phyloP scores from a whole-genome alignment of 371 early-diverging fungal genomes.

The Syncephalastrum sp. region DNA sequence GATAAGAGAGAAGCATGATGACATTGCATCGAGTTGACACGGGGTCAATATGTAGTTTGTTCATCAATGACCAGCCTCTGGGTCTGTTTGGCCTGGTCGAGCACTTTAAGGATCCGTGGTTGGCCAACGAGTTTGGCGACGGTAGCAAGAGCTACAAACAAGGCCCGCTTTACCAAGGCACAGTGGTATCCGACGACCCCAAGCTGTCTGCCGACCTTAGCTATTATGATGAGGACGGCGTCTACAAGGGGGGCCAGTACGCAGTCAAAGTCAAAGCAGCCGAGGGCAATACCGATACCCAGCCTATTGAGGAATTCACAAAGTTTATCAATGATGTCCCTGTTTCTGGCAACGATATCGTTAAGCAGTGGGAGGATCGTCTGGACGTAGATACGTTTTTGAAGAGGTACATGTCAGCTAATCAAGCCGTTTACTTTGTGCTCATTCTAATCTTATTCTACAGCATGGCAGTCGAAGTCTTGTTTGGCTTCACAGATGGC shows the following conservation, averaged over 20 bases:
- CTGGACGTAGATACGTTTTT: slow-evolving; percentile 18
- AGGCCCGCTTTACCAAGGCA: slow-evolving; percentile 22
- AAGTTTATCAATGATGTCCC: slow-evolving; percentile 21
- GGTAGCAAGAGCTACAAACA: slow-evolving; percentile 6
- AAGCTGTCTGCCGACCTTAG: slow-evolving; percentile 11
- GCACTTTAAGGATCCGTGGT: slow-evolving; percentile 18
- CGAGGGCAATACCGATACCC: neutral
- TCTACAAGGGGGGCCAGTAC: slow-evolving; percentile 10
- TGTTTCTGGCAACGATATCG: neutral
- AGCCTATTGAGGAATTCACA: slow-evolving; percentile 16
- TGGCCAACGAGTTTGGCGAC: slow-evolving; percentile 14
- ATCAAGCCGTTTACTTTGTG: neutral
- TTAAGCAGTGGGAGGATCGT: slow-evolving; percentile 10
- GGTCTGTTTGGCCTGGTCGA: slow-evolving; percentile 23
- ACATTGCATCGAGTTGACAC: too few relatives aligned
- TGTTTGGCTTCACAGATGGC: slow-evolving; percentile 37
- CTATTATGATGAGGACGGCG: slow-evolving; percentile 20
- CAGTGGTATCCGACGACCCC: neutral
- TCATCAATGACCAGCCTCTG: slow-evolving; percentile 17
- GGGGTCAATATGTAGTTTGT: slow-evolving; percentile 7
- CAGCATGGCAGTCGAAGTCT: slow-evolving; percentile 36
- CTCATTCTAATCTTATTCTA: neutral
- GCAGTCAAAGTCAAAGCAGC: slow-evolving; percentile 9
- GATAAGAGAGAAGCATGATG: too few relatives aligned
- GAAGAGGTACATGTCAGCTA: slow-evolving; percentile 11